Evolutionary conservation across 768 basidiomycete species (phyloP).

Genomic region (Mycena pura): DNA sequence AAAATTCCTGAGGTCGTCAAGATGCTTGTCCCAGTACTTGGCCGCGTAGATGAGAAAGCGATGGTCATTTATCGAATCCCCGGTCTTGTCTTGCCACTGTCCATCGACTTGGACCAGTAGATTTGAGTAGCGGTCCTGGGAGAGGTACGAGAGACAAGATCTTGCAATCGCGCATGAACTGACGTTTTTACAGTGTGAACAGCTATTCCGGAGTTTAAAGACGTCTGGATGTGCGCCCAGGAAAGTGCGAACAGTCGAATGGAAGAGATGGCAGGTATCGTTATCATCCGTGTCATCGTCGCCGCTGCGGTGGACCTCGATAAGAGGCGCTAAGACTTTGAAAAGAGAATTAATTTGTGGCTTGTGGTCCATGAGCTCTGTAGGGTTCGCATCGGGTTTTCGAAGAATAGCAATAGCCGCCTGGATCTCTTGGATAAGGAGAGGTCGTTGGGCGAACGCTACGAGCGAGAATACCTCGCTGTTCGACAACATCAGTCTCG

Average conservation of each 20-base stretch:
- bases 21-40: slow-evolving; percentile 42
- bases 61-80: slow-evolving; percentile 29
- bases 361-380: slow-evolving; percentile 9
- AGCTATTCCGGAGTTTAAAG: too few species aligned
- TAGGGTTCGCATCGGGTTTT: slow-evolving; percentile 9
- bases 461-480: slow-evolving; percentile 39
- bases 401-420: slow-evolving; percentile 32
- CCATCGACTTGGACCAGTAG: slow-evolving; percentile 24
- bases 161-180: slow-evolving; percentile 24
- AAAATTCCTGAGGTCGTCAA: slow-evolving; percentile 30
- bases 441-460: slow-evolving; percentile 33
- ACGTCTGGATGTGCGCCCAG: slow-evolving; percentile 25
- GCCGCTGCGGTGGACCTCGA: slow-evolving; percentile 16
- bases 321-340: slow-evolving; percentile 26
- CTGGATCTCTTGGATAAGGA: slow-evolving; percentile 33
- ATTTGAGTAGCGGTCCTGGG: slow-evolving; percentile 26
- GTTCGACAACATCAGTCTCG: too few species aligned
- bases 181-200: slow-evolving; percentile 27
- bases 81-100: slow-evolving; percentile 33
- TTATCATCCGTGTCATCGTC: slow-evolving; percentile 13
- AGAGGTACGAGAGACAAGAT: slow-evolving; percentile 36
- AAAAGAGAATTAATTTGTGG: slow-evolving; percentile 13
- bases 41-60: slow-evolving; percentile 36
- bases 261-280: slow-evolving; percentile 33
- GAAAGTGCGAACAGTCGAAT: slow-evolving; percentile 36